phyloP scores from a whole-genome alignment of 768 basidiomycete species.

The Tricholomella constricta region DNA sequence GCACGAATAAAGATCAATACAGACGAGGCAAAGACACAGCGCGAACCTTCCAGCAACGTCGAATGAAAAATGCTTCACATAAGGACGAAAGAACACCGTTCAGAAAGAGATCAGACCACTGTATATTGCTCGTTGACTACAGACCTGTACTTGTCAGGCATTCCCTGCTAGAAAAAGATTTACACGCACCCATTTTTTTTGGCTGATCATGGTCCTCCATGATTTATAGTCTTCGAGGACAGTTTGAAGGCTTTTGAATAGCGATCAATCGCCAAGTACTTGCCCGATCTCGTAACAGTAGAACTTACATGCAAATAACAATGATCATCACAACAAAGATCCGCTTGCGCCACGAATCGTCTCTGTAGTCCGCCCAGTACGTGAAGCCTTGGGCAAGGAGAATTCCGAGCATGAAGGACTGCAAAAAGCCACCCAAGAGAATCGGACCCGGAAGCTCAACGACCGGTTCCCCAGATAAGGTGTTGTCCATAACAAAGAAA shows the following conservation, averaged over 20 bases:
- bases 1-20: background rate
- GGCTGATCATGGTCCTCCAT: slow-evolving; percentile 37
- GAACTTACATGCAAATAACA: slow-evolving; percentile 42
- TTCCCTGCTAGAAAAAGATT: background rate
- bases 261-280: background rate
- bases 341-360: slow-evolving; percentile 46
- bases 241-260: slow-evolving; percentile 36
- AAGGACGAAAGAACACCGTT: slow-evolving; percentile 48
- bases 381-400: slow-evolving; percentile 40
- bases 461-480: slow-evolving; percentile 28
- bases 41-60: slow-evolving; percentile 53
- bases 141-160: background rate
- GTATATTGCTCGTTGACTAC: slow-evolving; percentile 40
- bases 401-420: slow-evolving; percentile 49
- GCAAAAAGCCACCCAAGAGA: slow-evolving; percentile 46
- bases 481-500: slow-evolving; percentile 18
- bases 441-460: slow-evolving; percentile 40
- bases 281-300: background rate
- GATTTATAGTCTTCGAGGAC: slow-evolving; percentile 42
- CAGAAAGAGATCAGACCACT: slow-evolving; percentile 48
- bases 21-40: background rate
- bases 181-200: slow-evolving; percentile 35
- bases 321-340: slow-evolving; percentile 42
- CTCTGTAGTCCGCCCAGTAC: slow-evolving; percentile 43
- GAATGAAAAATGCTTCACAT: slow-evolving; percentile 51